Evolutionary conservation across 1,284 basidiomycete genomes (phyloP).

Genomic region (Pseudozyma sp.): DNA sequence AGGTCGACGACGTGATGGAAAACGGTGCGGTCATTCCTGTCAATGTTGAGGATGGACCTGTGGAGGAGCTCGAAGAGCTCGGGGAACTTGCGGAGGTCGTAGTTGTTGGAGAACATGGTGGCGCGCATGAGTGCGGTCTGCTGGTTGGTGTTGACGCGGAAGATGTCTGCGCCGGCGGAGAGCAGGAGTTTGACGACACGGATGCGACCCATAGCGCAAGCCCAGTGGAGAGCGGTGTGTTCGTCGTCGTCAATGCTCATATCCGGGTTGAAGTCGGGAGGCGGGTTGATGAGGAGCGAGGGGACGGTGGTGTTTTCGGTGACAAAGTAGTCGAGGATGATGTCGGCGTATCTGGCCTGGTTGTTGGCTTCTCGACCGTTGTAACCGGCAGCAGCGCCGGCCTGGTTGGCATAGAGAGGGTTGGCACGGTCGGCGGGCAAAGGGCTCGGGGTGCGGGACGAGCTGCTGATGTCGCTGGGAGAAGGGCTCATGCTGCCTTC

Average conservation of each 20-base stretch:
- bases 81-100: constrained; percentile 98
- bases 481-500: constrained; percentile 78
- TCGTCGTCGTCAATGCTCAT: constrained; percentile 98
- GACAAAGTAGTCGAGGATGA: constrained; percentile 98
- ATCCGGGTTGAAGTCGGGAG: constrained; percentile 92
- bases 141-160: constrained; percentile 94
- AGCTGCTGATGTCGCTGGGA: constrained; percentile 84
- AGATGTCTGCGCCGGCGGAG: constrained; percentile 94
- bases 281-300: constrained; percentile 85
- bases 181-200: constrained; percentile 95
- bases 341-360: constrained; percentile 80
- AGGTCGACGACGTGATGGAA: constrained; percentile 99
- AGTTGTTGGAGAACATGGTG: constrained; percentile 99
- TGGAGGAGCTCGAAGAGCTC: constrained; percentile 97
- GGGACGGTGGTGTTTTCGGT: constrained; percentile 96
- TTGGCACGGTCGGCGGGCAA: constrained; percentile 56
- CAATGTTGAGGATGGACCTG: constrained; percentile 97
- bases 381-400: constrained; percentile 15
- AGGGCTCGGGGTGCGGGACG: constrained; percentile 88
- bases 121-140: constrained; percentile 98
- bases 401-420: constrained; percentile 35
- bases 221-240: constrained; percentile 98
- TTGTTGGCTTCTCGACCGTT: constrained; percentile 43
- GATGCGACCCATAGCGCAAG: constrained; percentile 97
- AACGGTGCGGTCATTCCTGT: constrained; percentile 96